phyloP scores from a whole-genome alignment of 2,329 filamentous ascomycete genomes.

The Ophiostoma sp. region DNA sequence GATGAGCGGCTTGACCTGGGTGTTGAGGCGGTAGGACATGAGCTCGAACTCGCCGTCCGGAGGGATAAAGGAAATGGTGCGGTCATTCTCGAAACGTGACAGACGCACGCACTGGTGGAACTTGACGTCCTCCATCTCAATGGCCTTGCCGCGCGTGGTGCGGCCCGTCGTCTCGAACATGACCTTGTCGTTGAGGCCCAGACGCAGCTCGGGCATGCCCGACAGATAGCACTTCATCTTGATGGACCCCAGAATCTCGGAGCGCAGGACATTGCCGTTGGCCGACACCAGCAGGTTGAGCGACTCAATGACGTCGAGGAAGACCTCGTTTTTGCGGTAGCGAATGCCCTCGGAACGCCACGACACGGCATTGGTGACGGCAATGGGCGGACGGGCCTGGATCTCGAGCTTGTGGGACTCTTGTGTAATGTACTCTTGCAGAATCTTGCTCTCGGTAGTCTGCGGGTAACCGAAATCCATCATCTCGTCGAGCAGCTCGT shows the following conservation, averaged over 20 bases:
- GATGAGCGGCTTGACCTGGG: conserved; percentile 95
- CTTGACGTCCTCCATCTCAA: conserved; percentile 99
- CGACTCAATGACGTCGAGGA: conserved; percentile 94
- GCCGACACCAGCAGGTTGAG: conserved; percentile 93
- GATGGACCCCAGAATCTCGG: conserved; percentile 92
- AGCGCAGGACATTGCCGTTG: conserved; percentile 91
- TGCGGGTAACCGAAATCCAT: conserved; percentile 99
- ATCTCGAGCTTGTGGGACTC: conserved; percentile 98
- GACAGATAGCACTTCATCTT: conserved; percentile 99
- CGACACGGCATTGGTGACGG: conserved; percentile 95
- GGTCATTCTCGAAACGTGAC: conserved; percentile 95
- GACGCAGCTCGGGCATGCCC: conserved; percentile 92
- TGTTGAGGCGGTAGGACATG: conserved; percentile 98
- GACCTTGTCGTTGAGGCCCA: conserved; percentile 97
- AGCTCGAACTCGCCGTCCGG: conserved; percentile 98
- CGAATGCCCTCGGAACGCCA: conserved; percentile 98
- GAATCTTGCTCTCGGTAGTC: conserved; percentile 96
- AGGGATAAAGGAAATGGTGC: conserved; percentile 98
- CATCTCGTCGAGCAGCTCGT: conserved; percentile 98
- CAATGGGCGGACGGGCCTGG: conserved; percentile 92
- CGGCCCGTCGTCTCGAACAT: conserved; percentile 99
- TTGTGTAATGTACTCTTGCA: conserved; percentile 99
- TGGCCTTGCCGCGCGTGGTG: conserved; percentile 90
- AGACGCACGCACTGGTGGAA: conserved; percentile 98
- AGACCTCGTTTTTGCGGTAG: conserved; percentile 99